Evolutionary conservation across 176 grass and related monocot genomes (phyloP), one percentile per base, ranked within the genome.

Genomic region (Metroxylon sagu): DNA sequence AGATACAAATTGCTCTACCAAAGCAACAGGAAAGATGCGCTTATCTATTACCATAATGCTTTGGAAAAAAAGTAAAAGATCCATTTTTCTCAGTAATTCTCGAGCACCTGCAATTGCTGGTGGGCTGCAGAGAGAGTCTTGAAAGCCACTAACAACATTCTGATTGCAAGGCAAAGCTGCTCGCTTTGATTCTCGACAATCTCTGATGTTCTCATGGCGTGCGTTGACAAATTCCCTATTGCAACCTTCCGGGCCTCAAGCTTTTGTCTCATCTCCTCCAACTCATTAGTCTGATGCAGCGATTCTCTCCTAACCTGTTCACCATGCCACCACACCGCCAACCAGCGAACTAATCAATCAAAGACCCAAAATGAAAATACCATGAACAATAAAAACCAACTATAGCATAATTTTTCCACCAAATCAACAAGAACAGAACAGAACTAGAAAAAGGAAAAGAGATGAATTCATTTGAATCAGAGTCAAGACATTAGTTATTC

Each of bases 251-350:
- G 68, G 6, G 23, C 50, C 48, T 83, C 76, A 52, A 92, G 60
- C 8, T 57, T 83, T 55, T 62, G 72, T 56, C 69, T 80, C 73
- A 85, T 92, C 39, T 92, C 71, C 18, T 86, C 84, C 71, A 98
- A 49, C 75, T 89, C 78, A 43, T 83, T 85, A 15, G 54, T 72
- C 58, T 80, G 79, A 55, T 62, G 60, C 15, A 92, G 64, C 49
- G 75, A 83, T 61, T 68, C 52, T 18, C 54, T 80, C 43, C 88
- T 80, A 50, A 61, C 67, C 93, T 92, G 81, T 56, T 48, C 59
- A 61, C 12, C 27, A 25, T 29, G 14, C 15, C 14, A 0, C 18
- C 6, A 6, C n/a, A 56, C 25, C 5, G n/a, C n/a, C 14, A 56
- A 43, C 35, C 35, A 43, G 8, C 35, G 35, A 43, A 43, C 35